Percentiles rank a stretch among this genome's conserved stretches.
phyloP scores from a whole-genome alignment of 495 filamentous ascomycete species.

The Cladorrhinum samala region DNA sequence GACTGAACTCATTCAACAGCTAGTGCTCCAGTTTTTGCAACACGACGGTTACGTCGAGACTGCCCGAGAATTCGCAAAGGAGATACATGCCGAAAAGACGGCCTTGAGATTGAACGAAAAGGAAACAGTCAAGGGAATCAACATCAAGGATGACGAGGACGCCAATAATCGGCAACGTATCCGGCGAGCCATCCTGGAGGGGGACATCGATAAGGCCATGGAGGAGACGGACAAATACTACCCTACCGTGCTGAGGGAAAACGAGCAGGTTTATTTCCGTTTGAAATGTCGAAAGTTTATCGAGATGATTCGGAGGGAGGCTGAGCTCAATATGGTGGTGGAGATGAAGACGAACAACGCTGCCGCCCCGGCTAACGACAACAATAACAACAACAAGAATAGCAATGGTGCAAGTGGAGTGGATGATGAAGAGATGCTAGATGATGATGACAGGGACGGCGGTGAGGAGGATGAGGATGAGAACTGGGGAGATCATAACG shows the following conservation, averaged over 20 bases:
- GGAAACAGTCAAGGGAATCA: slow-evolving; percentile 53
- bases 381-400: neutral
- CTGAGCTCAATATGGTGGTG: slow-evolving; percentile 54
- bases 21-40: slow-evolving; percentile 77
- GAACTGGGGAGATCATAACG: slow-evolving; percentile 43
- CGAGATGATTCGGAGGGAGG: slow-evolving; percentile 85
- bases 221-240: slow-evolving; percentile 75
- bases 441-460: slow-evolving; percentile 34
- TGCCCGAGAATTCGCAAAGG: slow-evolving; percentile 78
- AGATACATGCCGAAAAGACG: slow-evolving; percentile 66
- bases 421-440: slow-evolving; percentile 69
- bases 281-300: slow-evolving; percentile 88
- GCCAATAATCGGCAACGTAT: slow-evolving; percentile 87
- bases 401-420: slow-evolving; percentile 51
- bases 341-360: no score
- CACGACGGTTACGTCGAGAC: slow-evolving; percentile 98
- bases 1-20: slow-evolving; percentile 68
- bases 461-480: slow-evolving; percentile 36
- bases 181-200: slow-evolving; percentile 80
- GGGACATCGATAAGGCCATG: slow-evolving; percentile 86
- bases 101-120: slow-evolving; percentile 53
- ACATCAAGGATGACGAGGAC: slow-evolving; percentile 68
- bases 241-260: slow-evolving; percentile 72
- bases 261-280: slow-evolving; percentile 85
- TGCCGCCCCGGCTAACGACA: slow-evolving; percentile 31